Conservation (phyloP, 192 early-diverging fungal species). For the Backusella psychrophila region DNA sequence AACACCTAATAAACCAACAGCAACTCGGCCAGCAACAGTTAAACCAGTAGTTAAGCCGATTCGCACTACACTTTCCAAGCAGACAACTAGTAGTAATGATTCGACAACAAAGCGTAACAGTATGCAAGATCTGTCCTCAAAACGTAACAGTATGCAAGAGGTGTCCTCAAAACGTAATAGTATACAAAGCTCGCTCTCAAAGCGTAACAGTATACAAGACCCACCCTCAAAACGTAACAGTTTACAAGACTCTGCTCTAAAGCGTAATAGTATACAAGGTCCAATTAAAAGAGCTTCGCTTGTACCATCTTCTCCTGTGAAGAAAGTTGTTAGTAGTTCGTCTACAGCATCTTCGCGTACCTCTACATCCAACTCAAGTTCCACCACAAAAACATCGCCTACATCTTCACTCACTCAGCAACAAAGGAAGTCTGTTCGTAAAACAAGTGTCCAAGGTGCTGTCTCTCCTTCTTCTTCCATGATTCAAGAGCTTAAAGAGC, state of each 20-base stretch:
- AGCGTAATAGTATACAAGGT: background rate
- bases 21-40: background rate
- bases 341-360: constrained; percentile 1
- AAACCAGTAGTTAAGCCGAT: background rate
- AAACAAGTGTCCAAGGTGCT: background rate
- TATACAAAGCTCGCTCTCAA: background rate
- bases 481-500: constrained; percentile 5
- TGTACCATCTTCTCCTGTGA: background rate
- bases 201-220: background rate
- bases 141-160: background rate
- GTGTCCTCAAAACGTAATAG: background rate
- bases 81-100: background rate
- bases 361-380: background rate
- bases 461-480: background rate
- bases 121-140: background rate
- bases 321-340: background rate
- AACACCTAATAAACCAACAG: background rate
- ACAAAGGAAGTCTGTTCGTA: background rate
- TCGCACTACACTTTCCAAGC: background rate
- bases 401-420: background rate
- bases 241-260: background rate
- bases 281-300: background rate
- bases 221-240: background rate
- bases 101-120: background rate
- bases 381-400: background rate